Percentiles rank a stretch among this genome's conserved stretches.
Conservation (phyloP, 208 protist species). For the Trypanosoma vivax region DNA sequence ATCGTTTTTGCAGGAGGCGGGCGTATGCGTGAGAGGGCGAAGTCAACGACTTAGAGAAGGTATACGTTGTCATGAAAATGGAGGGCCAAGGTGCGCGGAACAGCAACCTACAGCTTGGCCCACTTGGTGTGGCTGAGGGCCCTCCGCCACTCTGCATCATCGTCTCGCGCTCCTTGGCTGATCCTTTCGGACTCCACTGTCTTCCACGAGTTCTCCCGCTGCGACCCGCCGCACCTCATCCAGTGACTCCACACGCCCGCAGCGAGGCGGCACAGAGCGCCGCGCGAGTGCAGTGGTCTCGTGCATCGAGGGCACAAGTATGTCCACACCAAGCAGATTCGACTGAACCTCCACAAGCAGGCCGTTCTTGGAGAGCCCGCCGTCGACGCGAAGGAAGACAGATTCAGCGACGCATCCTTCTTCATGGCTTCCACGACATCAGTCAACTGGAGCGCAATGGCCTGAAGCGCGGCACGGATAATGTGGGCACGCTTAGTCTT, state of each 20-base stretch:
- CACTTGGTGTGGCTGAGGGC: constrained; percentile 49
- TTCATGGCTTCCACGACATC: constrained; percentile 84
- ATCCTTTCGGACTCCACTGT: constrained; percentile 22
- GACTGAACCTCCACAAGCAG: constrained; percentile 94
- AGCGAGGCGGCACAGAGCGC: constrained; percentile 66
- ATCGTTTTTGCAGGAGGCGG: too few species aligned
- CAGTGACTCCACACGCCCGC: constrained; percentile 53
- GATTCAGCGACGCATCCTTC: constrained; percentile 57
- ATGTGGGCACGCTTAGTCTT: constrained; percentile 82
- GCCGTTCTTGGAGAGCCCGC: constrained; percentile 89
- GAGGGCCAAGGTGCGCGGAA: not conserved
- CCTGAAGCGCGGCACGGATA: constrained; percentile 79
- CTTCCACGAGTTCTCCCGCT: constrained; percentile 22
- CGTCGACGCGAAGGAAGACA: constrained; percentile 91
- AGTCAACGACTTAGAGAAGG: constrained; percentile 8
- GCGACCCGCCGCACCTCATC: constrained; percentile 31
- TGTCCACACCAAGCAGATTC: constrained; percentile 70
- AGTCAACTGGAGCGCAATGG: constrained; percentile 85
- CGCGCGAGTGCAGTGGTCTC: constrained; percentile 75
- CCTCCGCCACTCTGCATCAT: constrained; percentile 40
- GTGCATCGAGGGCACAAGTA: constrained; percentile 57
- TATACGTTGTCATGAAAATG: not conserved
- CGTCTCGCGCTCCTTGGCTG: constrained; percentile 19
- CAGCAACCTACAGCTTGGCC: constrained; percentile 52
- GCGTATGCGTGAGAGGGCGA: constrained; percentile 1